A percentile compares a stretch with the other conserved stretches of the same genome.
Conservation (phyloP, 352 stramenopile genomes). For the Globisporangium spiculum region DNA sequence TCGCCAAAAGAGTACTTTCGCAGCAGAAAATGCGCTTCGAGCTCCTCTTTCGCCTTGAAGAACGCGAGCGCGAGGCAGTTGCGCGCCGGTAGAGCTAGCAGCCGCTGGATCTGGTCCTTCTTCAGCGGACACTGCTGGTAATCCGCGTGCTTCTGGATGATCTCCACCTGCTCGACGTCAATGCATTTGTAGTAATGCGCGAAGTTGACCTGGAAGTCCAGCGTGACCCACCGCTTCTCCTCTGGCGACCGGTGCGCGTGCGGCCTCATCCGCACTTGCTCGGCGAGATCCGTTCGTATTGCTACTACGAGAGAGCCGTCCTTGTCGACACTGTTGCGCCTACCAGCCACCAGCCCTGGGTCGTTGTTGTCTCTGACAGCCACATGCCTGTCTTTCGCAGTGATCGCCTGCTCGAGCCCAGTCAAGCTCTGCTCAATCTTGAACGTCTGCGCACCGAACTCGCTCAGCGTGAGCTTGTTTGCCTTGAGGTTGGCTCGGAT, state of each 20-base stretch:
- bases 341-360: background rate
- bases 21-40: constrained; percentile 54
- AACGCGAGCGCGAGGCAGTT: constrained; percentile 74
- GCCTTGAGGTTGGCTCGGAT: constrained; percentile 16
- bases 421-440: constrained; percentile 34
- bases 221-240: constrained; percentile 63
- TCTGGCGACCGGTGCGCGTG: constrained; percentile 41
- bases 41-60: constrained; percentile 52
- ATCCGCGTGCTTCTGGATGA: constrained; percentile 51
- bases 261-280: constrained; percentile 48
- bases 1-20: constrained; percentile 74
- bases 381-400: constrained; percentile 10
- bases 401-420: constrained; percentile 25
- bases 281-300: constrained; percentile 19
- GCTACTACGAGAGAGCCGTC: background rate
- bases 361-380: background rate
- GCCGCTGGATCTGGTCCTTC: constrained; percentile 42
- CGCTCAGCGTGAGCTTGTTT: constrained; percentile 29
- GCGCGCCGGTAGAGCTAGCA: constrained; percentile 54
- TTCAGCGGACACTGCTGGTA: constrained; percentile 45
- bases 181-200: constrained; percentile 71
- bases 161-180: constrained; percentile 46
- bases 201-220: constrained; percentile 65
- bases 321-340: background rate
- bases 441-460: constrained; percentile 37